These are phyloP conservation scores for Neurospora sp. DNA, from an alignment of 495 filamentous ascomycete genomes.

Conservation along the genomic window DNA sequence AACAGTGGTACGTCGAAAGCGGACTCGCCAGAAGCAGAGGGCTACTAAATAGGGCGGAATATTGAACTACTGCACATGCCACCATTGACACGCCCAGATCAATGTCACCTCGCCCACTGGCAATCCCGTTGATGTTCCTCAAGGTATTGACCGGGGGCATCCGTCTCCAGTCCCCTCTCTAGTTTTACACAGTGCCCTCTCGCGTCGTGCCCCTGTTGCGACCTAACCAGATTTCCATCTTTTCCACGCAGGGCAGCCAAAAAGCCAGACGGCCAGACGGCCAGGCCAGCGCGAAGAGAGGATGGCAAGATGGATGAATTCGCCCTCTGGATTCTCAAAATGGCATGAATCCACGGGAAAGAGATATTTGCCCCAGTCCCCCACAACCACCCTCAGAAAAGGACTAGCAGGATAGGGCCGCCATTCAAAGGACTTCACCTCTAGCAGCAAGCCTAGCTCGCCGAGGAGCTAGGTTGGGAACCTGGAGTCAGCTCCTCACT, in stretches of 20 bases:
- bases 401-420: not conserved
- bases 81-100: conserved; percentile 18
- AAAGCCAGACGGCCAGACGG: too few species aligned
- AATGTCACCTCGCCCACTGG: conserved; percentile 9
- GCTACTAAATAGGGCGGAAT: conserved; percentile 31
- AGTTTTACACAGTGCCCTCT: not conserved
- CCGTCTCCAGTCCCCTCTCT: too few species aligned
- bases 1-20: conserved; percentile 11
- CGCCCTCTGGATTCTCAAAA: not conserved
- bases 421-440: not conserved
- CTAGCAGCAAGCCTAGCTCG: not conserved
- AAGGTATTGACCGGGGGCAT: conserved; percentile 12
- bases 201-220: not conserved
- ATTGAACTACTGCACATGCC: conserved; percentile 17
- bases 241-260: conserved; percentile 8
- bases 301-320: conserved; percentile 4
- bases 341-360: not conserved
- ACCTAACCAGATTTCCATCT: conserved; percentile 6
- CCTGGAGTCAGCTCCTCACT: conserved; percentile 1
- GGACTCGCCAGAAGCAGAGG: conserved; percentile 6
- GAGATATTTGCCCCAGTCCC: not conserved
- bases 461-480: not conserved
- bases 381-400: not conserved
- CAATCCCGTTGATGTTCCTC: conserved; percentile 11
- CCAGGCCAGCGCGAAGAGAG: not conserved